Evolutionary conservation across 164 flowering plant genomes (phyloP).

Genomic region (Umbilicus rupestris): DNA sequence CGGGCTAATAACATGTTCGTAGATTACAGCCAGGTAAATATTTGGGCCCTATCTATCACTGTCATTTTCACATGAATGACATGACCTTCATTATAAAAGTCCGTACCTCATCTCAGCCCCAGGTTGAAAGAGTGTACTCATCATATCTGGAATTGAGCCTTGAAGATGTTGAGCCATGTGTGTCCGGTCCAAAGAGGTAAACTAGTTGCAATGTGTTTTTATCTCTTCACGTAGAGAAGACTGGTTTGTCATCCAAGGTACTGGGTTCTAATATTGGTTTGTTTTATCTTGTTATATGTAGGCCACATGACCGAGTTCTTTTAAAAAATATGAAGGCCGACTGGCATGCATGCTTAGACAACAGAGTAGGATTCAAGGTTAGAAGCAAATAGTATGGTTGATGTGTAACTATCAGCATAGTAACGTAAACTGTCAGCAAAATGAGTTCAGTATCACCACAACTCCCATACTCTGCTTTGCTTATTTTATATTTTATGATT

Average conservation of each 20-base stretch:
- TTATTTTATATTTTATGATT: no score
- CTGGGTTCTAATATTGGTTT: no score
- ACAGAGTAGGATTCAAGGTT: slow-evolving; percentile 88
- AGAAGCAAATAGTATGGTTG: background rate
- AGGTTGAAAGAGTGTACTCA: slow-evolving; percentile 66
- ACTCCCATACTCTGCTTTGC: no score
- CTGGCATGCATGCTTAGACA: slow-evolving; percentile 86
- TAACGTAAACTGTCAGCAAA: no score
- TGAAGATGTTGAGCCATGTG: slow-evolving; percentile 70
- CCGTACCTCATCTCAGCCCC: slow-evolving; percentile 42
- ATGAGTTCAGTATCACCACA: no score
- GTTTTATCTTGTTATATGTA: slow-evolving; percentile 13
- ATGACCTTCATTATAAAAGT: background rate
- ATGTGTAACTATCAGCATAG: no score
- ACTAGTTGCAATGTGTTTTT: background rate
- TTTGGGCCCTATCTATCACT: background rate
- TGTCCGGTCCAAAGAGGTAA: slow-evolving; percentile 92
- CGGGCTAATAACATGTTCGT: slow-evolving; percentile 89
- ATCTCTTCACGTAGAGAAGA: background rate
- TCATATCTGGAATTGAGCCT: slow-evolving; percentile 64
- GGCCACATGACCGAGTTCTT: slow-evolving; percentile 88
- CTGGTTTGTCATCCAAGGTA: background rate
- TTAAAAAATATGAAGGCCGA: slow-evolving; percentile 84
- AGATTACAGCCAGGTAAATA: slow-evolving; percentile 60
- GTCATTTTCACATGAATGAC: background rate